Conservation (phyloP, 192 early-diverging fungal species). For the Anaeromyces robustus region DNA sequence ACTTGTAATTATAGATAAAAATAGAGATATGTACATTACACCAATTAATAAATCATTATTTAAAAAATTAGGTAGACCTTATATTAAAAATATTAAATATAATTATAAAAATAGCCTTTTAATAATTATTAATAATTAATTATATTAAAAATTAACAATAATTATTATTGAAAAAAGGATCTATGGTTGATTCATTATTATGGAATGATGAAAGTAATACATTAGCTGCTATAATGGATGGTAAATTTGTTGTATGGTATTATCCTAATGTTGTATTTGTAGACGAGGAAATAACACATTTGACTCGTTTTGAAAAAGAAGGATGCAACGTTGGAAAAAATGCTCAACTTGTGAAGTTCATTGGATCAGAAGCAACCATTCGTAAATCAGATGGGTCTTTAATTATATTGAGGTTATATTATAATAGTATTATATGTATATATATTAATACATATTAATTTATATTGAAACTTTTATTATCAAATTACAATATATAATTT, state of each 20-base stretch:
- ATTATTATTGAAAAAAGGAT: constrained; percentile 14
- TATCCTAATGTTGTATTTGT: constrained; percentile 44
- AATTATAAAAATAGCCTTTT: background rate
- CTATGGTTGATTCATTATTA: constrained; percentile 35
- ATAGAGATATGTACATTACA: constrained; percentile 33
- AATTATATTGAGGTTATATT: constrained; percentile 18
- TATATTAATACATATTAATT: background rate
- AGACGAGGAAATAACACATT: constrained; percentile 33
- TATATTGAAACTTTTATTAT: too few relatives aligned
- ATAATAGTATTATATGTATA: background rate
- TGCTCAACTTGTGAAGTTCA: constrained; percentile 28
- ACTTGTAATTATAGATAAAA: constrained; percentile 34
- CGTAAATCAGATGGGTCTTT: constrained; percentile 31
- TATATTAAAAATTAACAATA: background rate
- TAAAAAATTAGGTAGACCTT: constrained; percentile 22
- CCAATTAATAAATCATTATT: constrained; percentile 17
- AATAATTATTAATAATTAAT: background rate
- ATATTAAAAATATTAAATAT: too few relatives aligned
- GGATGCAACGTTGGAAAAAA: constrained; percentile 32
- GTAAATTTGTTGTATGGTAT: constrained; percentile 36
- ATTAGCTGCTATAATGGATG: constrained; percentile 29
- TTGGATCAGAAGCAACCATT: constrained; percentile 32
- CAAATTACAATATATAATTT: too few relatives aligned
- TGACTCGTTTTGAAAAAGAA: constrained; percentile 31
- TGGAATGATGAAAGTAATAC: constrained; percentile 40